Base-by-base conservation (phyloP, 2,329 filamentous ascomycete species). In the Alternaria consortialis region DNA sequence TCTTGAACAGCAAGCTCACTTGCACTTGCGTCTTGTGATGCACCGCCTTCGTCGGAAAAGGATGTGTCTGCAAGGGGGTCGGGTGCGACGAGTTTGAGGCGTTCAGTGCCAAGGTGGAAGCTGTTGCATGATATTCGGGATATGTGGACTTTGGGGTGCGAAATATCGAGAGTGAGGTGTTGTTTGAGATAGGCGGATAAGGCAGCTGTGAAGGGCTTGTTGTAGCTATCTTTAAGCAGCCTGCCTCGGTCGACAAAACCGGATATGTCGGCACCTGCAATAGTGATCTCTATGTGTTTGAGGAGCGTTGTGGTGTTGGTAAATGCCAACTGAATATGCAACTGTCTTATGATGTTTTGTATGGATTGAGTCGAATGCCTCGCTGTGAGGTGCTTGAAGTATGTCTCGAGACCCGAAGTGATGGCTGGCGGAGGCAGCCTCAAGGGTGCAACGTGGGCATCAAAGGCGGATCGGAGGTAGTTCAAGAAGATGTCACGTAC, bases 331-430 rank as follows among this genome's bases (percentile, higher is more conserved):
- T 79, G 77, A 15, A 80, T 55, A 23, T 75, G 72, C n/a, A 80
- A 64, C 53, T 75, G 71, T 9, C 72, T 68, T 42, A 79, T 68
- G 15, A 75, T 63, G 55, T 75, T 67, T 36, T 67, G 65, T 12
- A 78, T 74, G 5, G 71, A 60, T 53, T 76, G 72, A 2, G 71
- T 74, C 4, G 75, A 76, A 53, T 55, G 57, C 51, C 43, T 46
- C 29, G 73, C 63, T 4, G 85, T 81, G 13, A 94, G 80, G 58
- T 86, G 82, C 13, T 86, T 87, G 56, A 94, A 83, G 61, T 93
- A 87, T 0, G 68, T 77, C 60, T 84, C 82, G 15, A 85, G 73
- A 2, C 75, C 74, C 0, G 72, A 66, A n/a, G 80, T 81, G 32
- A 86, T 74, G 60, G 84, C 83, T 7, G 66, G 60, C 0, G 83